Conservation (phyloP, 306 rosid species). For the Senna siamea region DNA sequence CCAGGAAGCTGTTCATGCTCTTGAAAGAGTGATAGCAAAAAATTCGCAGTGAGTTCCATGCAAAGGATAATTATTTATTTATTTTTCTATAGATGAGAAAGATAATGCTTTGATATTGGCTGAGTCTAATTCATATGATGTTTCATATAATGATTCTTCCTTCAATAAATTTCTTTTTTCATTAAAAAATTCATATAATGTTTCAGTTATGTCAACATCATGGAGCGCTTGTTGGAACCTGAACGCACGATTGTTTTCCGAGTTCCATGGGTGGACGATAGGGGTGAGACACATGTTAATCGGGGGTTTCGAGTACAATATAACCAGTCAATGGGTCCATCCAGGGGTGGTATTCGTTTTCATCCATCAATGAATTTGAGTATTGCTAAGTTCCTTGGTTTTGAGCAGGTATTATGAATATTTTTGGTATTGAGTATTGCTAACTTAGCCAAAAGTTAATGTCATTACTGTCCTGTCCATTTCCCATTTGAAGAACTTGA, state of each 20-base stretch:
- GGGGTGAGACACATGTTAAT: conserved; percentile 79
- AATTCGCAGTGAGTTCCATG: conserved; percentile 74
- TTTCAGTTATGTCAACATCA: conserved; percentile 79
- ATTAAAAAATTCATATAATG: conserved; percentile 19
- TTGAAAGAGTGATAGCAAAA: conserved; percentile 89
- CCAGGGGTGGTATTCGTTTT: conserved; percentile 88
- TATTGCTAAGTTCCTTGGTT: conserved; percentile 81
- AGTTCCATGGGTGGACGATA: conserved; percentile 85
- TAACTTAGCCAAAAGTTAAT: conserved; percentile 15
- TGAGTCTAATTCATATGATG: conserved; percentile 21
- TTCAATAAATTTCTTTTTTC: too few relatives aligned
- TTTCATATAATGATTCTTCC: too few relatives aligned
- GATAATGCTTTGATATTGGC: conserved; percentile 25
- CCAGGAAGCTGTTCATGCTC: conserved; percentile 81
- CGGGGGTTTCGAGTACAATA: conserved; percentile 82
- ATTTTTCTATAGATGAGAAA: not conserved
- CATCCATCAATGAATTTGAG: conserved; percentile 84
- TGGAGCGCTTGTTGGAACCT: conserved; percentile 93
- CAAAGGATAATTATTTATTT: conserved; percentile 13
- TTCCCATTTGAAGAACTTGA: conserved; percentile 27
- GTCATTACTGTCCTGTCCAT: conserved; percentile 24
- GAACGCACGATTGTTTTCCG: conserved; percentile 79
- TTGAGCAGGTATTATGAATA: conserved; percentile 69
- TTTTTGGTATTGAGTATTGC: conserved; percentile 22
- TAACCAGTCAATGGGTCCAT: conserved; percentile 89